Percentiles rank a stretch among this genome's conserved stretches.
These are phyloP conservation scores for Cyclostephanos tholiformis DNA, from an alignment of 108 stramenopile species.

Conservation along the genomic window DNA sequence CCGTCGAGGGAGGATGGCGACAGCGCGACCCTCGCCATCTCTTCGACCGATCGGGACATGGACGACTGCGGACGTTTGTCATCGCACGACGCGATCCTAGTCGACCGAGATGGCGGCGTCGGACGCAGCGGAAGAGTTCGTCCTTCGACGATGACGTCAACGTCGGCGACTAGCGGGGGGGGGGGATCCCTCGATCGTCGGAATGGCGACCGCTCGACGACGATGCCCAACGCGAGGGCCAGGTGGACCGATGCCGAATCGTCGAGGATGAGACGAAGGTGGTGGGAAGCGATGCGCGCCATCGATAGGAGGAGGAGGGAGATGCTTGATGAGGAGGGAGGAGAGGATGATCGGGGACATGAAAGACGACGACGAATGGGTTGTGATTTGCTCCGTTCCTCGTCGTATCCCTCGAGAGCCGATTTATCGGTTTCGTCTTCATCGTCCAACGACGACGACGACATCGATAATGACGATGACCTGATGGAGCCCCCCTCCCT, in stretches of 20 bases:
- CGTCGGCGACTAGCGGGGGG: not conserved
- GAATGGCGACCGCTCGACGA: not conserved
- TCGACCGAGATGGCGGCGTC: too few species aligned
- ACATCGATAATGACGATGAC: constrained; percentile 11
- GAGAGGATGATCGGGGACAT: not conserved
- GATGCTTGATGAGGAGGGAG: not conserved
- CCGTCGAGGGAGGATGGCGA: too few species aligned
- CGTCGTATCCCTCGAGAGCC: too few species aligned
- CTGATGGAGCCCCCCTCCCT: constrained; percentile 31
- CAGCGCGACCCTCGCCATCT: too few species aligned
- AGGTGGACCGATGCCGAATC: constrained; percentile 39
- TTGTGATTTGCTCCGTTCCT: not conserved
- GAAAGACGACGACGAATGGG: not conserved
- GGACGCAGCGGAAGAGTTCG: not conserved
- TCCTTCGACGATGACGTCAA: not conserved
- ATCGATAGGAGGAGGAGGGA: not conserved
- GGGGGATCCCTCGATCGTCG: too few species aligned
- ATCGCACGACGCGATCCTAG: not conserved
- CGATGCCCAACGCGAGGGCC: constrained; percentile 25
- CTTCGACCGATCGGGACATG: not conserved
- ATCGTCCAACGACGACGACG: not conserved
- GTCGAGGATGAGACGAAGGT: constrained; percentile 42
- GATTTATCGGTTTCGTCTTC: not conserved
- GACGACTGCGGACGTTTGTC: too few species aligned
- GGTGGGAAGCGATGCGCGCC: constrained; percentile 42